Conservation (phyloP, 768 basidiomycete species). For the Xerocomellus chrysenteron region DNA sequence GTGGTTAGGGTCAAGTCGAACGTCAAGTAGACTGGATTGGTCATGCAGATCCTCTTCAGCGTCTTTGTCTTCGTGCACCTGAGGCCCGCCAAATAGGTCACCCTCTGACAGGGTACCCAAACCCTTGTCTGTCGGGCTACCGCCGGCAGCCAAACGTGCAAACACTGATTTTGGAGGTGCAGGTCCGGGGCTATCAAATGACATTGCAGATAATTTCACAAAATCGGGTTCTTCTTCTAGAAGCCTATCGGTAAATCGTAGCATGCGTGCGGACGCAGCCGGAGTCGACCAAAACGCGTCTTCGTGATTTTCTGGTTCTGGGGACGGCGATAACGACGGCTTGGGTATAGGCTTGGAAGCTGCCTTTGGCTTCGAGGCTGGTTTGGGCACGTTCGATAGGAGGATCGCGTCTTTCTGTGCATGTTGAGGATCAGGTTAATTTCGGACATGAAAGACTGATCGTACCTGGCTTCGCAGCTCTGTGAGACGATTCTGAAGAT, state of each 20-base stretch:
- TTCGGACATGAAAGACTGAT: conserved; percentile 1
- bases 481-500: conserved; percentile 41
- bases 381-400: conserved; percentile 20
- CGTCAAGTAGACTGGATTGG: conserved; percentile 12
- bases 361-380: conserved; percentile 8
- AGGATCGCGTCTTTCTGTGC: conserved; percentile 31
- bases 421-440: not conserved
- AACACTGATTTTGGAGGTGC: conserved; percentile 32
- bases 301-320: conserved; percentile 42
- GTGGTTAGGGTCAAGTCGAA: conserved; percentile 5
- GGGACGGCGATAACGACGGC: conserved; percentile 19
- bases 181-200: conserved; percentile 47
- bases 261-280: conserved; percentile 48
- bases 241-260: conserved; percentile 63
- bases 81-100: conserved; percentile 8
- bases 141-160: conserved; percentile 19
- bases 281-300: conserved; percentile 67
- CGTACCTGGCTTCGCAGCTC: conserved; percentile 41
- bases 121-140: conserved; percentile 8
- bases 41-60: conserved; percentile 9
- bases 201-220: conserved; percentile 44
- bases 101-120: not conserved
- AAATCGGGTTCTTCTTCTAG: conserved; percentile 65
- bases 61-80: not conserved
- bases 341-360: conserved; percentile 9